Base-by-base conservation (phyloP, 345 rosid species). In the Eucalyptus marginata region DNA sequence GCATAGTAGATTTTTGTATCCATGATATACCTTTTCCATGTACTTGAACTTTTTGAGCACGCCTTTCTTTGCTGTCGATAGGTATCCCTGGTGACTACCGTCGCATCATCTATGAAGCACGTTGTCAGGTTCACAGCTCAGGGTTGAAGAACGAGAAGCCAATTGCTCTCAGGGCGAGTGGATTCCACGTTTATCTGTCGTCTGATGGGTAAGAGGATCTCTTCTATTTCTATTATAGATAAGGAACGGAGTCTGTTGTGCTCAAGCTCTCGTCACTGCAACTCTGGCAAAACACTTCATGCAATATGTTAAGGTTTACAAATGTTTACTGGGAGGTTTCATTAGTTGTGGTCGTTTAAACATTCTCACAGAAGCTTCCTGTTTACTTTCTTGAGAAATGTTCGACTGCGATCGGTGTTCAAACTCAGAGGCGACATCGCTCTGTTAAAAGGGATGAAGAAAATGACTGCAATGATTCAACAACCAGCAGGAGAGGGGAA, bases 61-160 rank as follows among this genome's bases (percentile, higher is more conserved):
- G 0, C 80, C 24, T 0, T 66, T 31, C 80, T 68, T 68, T 0
- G 24, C 43, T 17, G 80, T 36, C 2, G 13, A 68, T 68, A 2
- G 80, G 24, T 68, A 68, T 17, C 44, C 1, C 12, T 33, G 44
- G 44, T 33, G 44, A 68, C 44, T 68, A 5, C 80, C 0, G 1
- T 5, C 44, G 2, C 36, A 68, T 68, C 80, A 17, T 68, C 22
- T 68, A 33, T 9, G 2, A 2, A 68, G 80, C 80, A 17, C 7
- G 2, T 33, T 1, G 25, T 17, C 80, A 33, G 80, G 80, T 8
- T 68, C 10, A 31, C 43, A 17, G 0, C 80, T 68, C 44, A 33
- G 24, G 80, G 80, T 68, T 68, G 44, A 68, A 68, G 80, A 68
- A 33, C 5, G 44, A 68, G 80, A 9, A 68, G 24, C 80, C 17